phyloP scores from a whole-genome alignment of 345 rosid genomes.

The Barbarea vulgaris region DNA sequence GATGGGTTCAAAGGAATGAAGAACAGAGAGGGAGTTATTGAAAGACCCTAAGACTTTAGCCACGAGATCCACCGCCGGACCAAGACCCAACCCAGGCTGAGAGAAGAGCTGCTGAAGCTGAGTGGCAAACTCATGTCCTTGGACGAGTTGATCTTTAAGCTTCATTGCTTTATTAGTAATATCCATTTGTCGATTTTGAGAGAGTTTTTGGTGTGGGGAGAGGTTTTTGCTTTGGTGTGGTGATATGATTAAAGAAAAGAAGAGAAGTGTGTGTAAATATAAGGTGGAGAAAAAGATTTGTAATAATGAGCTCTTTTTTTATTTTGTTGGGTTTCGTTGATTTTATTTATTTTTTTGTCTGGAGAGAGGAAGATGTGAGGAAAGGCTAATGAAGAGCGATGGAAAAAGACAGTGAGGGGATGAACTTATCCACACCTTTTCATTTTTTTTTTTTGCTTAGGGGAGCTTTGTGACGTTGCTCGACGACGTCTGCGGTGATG shows the following conservation, averaged over 20 bases:
- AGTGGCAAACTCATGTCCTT: slow-evolving; percentile 48
- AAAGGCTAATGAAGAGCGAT: slow-evolving; percentile 17
- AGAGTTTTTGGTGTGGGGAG: background rate
- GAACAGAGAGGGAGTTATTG: slow-evolving; percentile 41
- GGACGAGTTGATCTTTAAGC: slow-evolving; percentile 47
- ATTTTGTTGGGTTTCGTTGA: slow-evolving; percentile 2
- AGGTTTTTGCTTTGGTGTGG: slow-evolving; percentile 5
- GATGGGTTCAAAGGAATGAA: slow-evolving; percentile 30
- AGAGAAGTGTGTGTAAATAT: slow-evolving; percentile 31
- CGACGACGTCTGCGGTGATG: background rate
- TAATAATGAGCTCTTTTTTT: slow-evolving; percentile 24
- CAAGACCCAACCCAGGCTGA: slow-evolving; percentile 16
- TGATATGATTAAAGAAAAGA: slow-evolving; percentile 15
- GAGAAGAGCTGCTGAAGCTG: slow-evolving; percentile 51
- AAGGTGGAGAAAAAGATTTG: slow-evolving; percentile 28
- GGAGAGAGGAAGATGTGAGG: slow-evolving; percentile 33
- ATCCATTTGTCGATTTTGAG: slow-evolving; percentile 22
- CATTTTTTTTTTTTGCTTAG: background rate
- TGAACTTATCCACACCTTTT: slow-evolving; percentile 28
- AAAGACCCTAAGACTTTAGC: slow-evolving; percentile 55
- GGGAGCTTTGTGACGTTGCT: slow-evolving; percentile 18
- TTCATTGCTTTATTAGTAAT: slow-evolving; percentile 19
- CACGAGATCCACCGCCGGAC: slow-evolving; percentile 42
- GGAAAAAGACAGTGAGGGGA: slow-evolving; percentile 12
- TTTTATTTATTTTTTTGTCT: background rate